These are phyloP conservation scores for Debaryomyces hansenii DNA, from an alignment of 805 yeast genomes.

Conservation along the genomic window DNA sequence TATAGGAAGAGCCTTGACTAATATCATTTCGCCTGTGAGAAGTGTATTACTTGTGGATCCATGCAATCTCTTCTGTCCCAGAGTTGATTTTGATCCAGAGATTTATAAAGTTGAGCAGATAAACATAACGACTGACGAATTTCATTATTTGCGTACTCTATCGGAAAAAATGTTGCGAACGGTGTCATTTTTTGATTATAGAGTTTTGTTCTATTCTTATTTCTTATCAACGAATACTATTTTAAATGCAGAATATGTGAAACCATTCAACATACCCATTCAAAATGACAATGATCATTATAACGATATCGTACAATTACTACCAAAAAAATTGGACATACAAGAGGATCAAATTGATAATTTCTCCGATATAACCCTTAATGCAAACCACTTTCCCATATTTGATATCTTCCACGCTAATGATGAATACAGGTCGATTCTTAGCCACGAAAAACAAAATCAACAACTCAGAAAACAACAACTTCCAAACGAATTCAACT, in stretches of 20 bases:
- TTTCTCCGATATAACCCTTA: conserved; percentile 11
- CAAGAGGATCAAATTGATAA: conserved; percentile 17
- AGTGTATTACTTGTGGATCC: conserved; percentile 36
- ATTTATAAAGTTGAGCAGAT: conserved; percentile 17
- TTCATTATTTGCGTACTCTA: conserved; percentile 19
- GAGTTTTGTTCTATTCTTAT: conserved; percentile 27
- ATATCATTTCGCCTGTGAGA: conserved; percentile 35
- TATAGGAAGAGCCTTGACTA: conserved; percentile 32
- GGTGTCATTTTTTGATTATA: conserved; percentile 32
- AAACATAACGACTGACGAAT: conserved; percentile 16
- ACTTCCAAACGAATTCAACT: conserved; percentile 16
- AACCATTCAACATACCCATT: not conserved
- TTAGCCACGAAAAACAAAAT: conserved; percentile 5
- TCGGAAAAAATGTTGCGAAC: conserved; percentile 28
- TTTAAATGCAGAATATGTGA: conserved; percentile 15
- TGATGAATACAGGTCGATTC: not conserved
- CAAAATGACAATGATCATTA: conserved; percentile 4
- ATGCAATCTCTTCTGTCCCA: conserved; percentile 30
- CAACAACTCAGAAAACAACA: conserved; percentile 6
- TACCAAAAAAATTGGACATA: conserved; percentile 15
- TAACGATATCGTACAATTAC: conserved; percentile 15
- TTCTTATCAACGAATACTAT: conserved; percentile 20
- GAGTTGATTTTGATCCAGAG: conserved; percentile 25
- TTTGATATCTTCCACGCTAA: conserved; percentile 10
- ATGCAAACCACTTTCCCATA: conserved; percentile 18